A percentile compares a stretch with the other conserved stretches of the same genome.
Conservation (phyloP, 2,329 filamentous ascomycete genomes). For the Fusarium pilosicola region DNA sequence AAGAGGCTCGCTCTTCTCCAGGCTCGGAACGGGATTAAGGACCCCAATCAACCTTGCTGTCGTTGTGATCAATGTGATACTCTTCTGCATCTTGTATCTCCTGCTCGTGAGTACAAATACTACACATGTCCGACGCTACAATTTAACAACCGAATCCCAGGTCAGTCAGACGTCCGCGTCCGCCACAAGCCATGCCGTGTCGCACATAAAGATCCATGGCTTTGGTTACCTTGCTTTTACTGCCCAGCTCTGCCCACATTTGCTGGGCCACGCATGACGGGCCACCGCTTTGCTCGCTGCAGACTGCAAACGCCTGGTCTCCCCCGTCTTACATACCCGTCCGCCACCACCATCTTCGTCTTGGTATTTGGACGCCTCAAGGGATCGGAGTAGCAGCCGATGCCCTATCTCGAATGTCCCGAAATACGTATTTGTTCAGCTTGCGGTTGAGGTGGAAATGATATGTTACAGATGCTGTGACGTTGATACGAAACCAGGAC, state of each 20-base stretch:
- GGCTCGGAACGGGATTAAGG: not conserved
- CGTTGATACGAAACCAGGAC: constrained; percentile 23
- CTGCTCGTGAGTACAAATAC: constrained; percentile 13
- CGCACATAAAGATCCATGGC: constrained; percentile 20
- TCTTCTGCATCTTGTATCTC: not conserved
- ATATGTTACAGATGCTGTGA: constrained; percentile 11
- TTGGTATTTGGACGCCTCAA: constrained; percentile 6
- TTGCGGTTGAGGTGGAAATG: constrained; percentile 3
- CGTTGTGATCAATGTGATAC: not conserved
- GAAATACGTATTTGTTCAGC: not conserved
- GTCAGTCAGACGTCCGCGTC: constrained; percentile 7
- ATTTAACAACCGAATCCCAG: constrained; percentile 14
- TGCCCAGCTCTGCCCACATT: constrained; percentile 3
- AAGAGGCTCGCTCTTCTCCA: not conserved
- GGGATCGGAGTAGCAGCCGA: not conserved
- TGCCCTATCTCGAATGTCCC: constrained; percentile 3
- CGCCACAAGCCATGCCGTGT: constrained; percentile 34
- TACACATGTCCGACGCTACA: constrained; percentile 24
- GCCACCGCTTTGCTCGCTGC: constrained; percentile 9
- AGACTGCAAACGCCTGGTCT: constrained; percentile 33
- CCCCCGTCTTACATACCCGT: constrained; percentile 32
- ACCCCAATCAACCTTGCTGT: not conserved
- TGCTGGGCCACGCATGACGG: not conserved
- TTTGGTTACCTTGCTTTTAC: constrained; percentile 8
- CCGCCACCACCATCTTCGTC: constrained; percentile 10